Conservation (phyloP, 129 eudicot species). For the Lactuca saligna region DNA sequence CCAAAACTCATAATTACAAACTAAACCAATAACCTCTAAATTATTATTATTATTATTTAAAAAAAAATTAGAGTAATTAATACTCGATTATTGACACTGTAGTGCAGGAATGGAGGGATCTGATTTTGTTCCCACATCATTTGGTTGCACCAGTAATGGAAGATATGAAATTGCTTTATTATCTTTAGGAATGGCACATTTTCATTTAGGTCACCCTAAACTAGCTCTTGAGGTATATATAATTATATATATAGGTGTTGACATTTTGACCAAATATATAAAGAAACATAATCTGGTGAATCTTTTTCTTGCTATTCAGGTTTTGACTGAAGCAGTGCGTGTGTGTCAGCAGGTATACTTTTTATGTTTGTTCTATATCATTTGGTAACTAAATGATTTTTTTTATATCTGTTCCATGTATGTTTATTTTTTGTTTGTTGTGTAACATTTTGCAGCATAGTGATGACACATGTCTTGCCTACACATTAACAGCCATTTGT, state of each 20-base stretch:
- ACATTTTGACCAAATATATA: neutral
- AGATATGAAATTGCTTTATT: slow-evolving; percentile 92
- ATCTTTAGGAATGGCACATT: slow-evolving; percentile 93
- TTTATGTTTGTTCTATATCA: neutral
- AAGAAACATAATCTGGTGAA: slow-evolving; percentile 9
- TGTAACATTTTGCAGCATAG: slow-evolving; percentile 55
- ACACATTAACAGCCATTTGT: slow-evolving; percentile 93
- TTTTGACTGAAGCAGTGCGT: slow-evolving; percentile 86
- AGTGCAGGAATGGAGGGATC: slow-evolving; percentile 99
- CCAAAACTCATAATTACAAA: neutral
- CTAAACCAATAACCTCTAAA: neutral
- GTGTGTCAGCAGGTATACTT: slow-evolving; percentile 82
- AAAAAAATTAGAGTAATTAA: too few relatives aligned
- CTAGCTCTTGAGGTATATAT: slow-evolving; percentile 78
- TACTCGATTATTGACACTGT: slow-evolving; percentile 34
- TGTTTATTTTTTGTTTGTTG: slow-evolving; percentile 1
- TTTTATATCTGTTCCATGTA: slow-evolving; percentile 3
- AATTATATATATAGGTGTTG: neutral
- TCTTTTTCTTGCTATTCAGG: slow-evolving; percentile 53
- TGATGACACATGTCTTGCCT: slow-evolving; percentile 94
- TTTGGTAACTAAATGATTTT: slow-evolving; percentile 7
- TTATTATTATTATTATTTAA: too few relatives aligned
- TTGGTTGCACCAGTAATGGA: slow-evolving; percentile 58
- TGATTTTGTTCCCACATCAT: slow-evolving; percentile 60
- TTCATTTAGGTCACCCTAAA: slow-evolving; percentile 94